Evolutionary conservation across 495 filamentous ascomycete genomes (phyloP), one percentile per base, ranked within the genome.

Genomic region (Bombardia bombarda): DNA sequence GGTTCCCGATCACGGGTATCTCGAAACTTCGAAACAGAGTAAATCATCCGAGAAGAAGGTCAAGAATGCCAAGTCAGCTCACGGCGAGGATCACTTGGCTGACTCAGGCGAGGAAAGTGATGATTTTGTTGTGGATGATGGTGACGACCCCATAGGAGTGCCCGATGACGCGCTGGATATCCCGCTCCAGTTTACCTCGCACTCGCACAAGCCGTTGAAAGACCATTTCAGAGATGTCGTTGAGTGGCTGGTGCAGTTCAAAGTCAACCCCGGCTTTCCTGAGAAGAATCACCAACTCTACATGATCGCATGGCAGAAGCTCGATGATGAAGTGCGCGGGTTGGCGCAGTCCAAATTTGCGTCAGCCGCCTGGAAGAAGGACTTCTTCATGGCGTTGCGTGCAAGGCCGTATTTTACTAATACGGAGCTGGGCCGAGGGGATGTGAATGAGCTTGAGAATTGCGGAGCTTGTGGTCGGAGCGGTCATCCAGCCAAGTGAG

Each of bases 401-500:
- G 77, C 79, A 4, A 66, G 86, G 13, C 88, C 89, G 4, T 43
- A 53, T 12, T 47, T 34, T 10, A 32, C 13, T 9, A 53, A 46
- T 2, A 55, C 61, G 16, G 56, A 67, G 25, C 36, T 68, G 7
- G 19, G 26, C 13, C 20, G 31, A 2, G 49, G 39, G 16, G 49
- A 60, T 18, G 4, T 67, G 3, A 50, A 69, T 0, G 61, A 66
- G 12, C 47, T 68, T 5, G 53, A 76, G 17, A 61, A 63, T 1
- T 95, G 88, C 49, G 83, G 84, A 48, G 88, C 87, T 0, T 95
- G 88, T 52, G 84, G 85, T 36, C 74, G 86, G 30, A 72, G 70
- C 8, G 66, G 62, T 0, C 87, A 94, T 52, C 74, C 79, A 0
- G 82, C 86, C 0, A 84, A 72, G 20, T 60, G 33, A 32, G 46